Base-by-base conservation (phyloP, 495 filamentous ascomycete species). In the Bacidia gigantensis region DNA sequence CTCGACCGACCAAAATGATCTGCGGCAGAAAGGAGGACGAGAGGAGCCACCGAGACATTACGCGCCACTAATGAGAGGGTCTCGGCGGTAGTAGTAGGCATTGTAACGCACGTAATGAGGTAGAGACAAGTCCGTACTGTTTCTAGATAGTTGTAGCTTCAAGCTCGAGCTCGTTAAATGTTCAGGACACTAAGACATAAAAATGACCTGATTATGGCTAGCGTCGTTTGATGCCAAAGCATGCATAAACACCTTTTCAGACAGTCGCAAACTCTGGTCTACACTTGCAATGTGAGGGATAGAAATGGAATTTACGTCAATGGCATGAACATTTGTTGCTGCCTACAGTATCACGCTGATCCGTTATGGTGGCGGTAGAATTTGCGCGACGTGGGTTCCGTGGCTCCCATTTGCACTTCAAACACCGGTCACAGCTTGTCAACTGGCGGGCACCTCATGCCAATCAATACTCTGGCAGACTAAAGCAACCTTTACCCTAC, bases 1-100 rank as follows among this genome's bases (percentile, higher is more conserved):
- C 83, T 86, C 64, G 85, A 83, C 51, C 92, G 85, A 61, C 92
- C 92, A 73, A 90, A 98, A 73, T 98, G 92, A 75, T 98, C 92
- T 78, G 93, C 93, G 61, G 84, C 90, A 56, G 89, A 95, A 62
- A 98, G 87, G 55, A 98, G 87, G 61, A 98, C 92, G 68, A 98
- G 81, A 56, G 93, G 92, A 57, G 92, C 92, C 66, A 98, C 89
- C 58, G 90, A 94, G 69, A 98, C 92, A 67, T 81, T 94, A 66
- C 86, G 80, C 64, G 82, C 86, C 65, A 94, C 86, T 64, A 95
- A 80, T 52, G 86, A 89, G 62, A 96, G 81, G 55, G 89, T 90
- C 69, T 96, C 89, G 61, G 86, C 87, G 68, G 89, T 95, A 56
- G 89, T 96, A 69, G 89, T 79, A 71, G 87, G 89, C 89, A 96